Conservation (phyloP, 2,329 filamentous ascomycete species). For the Esteya vermicola region DNA sequence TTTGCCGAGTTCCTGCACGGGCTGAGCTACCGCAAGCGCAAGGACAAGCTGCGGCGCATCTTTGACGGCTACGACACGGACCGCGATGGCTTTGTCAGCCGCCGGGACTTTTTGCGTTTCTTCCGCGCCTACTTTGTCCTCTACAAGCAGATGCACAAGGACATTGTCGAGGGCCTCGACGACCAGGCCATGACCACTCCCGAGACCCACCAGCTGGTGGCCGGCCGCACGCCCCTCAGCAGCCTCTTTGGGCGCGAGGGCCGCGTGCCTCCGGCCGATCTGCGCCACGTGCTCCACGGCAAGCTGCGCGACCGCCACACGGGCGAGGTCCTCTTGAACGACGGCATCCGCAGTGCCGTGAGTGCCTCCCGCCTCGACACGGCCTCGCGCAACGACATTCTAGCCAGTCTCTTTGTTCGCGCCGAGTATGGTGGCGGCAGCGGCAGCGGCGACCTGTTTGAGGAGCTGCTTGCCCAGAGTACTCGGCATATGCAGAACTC, state of each 20-base stretch:
- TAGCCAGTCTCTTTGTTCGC: slow-evolving; percentile 25
- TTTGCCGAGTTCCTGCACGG: slow-evolving; percentile 87
- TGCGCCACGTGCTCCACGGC: slow-evolving; percentile 47
- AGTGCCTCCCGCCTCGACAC: slow-evolving; percentile 9
- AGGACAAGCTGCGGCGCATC: slow-evolving; percentile 13
- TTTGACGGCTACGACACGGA: slow-evolving; percentile 84
- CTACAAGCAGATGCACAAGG: slow-evolving; percentile 76
- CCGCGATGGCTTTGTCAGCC: slow-evolving; percentile 68
- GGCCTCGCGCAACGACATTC: slow-evolving; percentile 9
- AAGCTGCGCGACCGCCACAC: slow-evolving; percentile 26
- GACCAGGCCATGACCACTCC: slow-evolving; percentile 64
- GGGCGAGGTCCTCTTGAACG: slow-evolving; percentile 40
- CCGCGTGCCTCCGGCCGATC: slow-evolving; percentile 48
- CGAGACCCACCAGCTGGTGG: slow-evolving; percentile 62
- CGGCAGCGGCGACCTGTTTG: neutral
- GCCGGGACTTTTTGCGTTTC: slow-evolving; percentile 79
- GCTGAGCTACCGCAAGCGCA: slow-evolving; percentile 48
- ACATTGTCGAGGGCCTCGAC: slow-evolving; percentile 65
- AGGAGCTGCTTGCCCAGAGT: neutral
- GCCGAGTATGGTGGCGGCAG: slow-evolving; percentile 9
- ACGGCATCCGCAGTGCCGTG: slow-evolving; percentile 42
- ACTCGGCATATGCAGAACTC: no score
- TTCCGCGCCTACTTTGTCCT: slow-evolving; percentile 87
- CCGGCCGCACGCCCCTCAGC: slow-evolving; percentile 62
- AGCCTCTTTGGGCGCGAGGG: slow-evolving; percentile 61